phyloP scores from a whole-genome alignment of 352 stramenopile species.

The Phytophthora ohioensis region DNA sequence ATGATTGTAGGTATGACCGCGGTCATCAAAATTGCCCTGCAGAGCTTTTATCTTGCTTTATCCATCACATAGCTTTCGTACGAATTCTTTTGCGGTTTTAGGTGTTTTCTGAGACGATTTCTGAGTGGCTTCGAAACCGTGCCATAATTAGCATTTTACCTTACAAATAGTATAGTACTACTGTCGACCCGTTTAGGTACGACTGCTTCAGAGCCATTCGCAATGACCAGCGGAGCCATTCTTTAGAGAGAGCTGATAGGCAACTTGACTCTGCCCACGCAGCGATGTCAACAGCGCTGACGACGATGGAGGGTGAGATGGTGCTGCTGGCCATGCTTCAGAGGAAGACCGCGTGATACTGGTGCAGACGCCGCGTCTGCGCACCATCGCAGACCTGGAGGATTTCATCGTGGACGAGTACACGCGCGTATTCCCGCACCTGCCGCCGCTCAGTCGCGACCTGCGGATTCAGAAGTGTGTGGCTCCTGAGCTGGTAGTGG shows the following conservation, averaged over 20 bases:
- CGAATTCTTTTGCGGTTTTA: no score
- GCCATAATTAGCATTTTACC: background rate
- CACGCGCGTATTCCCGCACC: conserved; percentile 65
- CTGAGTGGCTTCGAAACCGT: background rate
- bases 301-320: conserved; percentile 60
- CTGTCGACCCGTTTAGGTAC: conserved; percentile 25
- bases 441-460: conserved; percentile 51
- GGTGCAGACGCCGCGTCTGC: conserved; percentile 60
- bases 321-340: conserved; percentile 77
- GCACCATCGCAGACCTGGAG: conserved; percentile 70
- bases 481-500: conserved; percentile 55
- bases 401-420: conserved; percentile 71
- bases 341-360: conserved; percentile 69
- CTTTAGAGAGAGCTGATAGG: background rate
- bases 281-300: conserved; percentile 35
- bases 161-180: background rate
- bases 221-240: conserved; percentile 4
- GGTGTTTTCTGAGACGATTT: no score
- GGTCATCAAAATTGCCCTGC: no score
- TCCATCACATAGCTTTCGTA: no score
- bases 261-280: background rate
- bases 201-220: conserved; percentile 29
- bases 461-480: conserved; percentile 82
- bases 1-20: no score
- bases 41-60: no score